Evolutionary conservation across 1,284 basidiomycete species (phyloP), one percentile per base, ranked within the genome.

Genomic region (Trichosporon asahii): DNA sequence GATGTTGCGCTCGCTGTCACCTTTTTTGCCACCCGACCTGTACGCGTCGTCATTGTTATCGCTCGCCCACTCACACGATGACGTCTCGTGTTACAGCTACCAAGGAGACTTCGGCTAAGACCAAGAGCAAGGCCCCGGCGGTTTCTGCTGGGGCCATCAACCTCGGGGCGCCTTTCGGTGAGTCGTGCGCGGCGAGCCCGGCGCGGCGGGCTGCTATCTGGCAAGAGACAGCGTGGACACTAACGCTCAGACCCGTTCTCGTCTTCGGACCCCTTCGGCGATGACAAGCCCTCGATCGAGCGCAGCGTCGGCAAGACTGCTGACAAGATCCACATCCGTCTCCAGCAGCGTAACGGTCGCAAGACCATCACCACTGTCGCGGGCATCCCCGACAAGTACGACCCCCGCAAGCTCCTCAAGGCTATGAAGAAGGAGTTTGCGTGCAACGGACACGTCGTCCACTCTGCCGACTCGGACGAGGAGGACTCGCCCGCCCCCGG

Each of bases 371-470:
- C 97, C 57, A 99, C 96, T 70, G 88, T 99, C 76, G 96, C 99
- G 85, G 97, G 97, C 75, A 86, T 99, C 74, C 94, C 94, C 72
- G 94, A 93, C 86, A 90, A 94, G 86, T 99, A 96, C 86, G 95
- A 99, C 85, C 89, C 91, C 74, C 98, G 98, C 90, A 99, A 98
- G 87, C 88, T 99, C 75, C 88, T 99, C 84, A 98, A 99, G 85
- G 95, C 93, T 25, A 98, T 99, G 88, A 99, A 99, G 89, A 97
- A 96, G 93, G 95, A 98, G 87, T 98, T 99, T 79, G 97, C 97
- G 73, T 99, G 97, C 88, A 99, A 99, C 86, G 97, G 97, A 76
- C 97, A 93, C 74, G 88, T 99, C 79, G 93, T 98, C 77, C 79
- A 81, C 64, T 80, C 81, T 44, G 81, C 77, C 70, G 79, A 81